Evolutionary conservation across 2,329 filamentous ascomycete species (phyloP).

Genomic region (Epichloe gansuensis): DNA sequence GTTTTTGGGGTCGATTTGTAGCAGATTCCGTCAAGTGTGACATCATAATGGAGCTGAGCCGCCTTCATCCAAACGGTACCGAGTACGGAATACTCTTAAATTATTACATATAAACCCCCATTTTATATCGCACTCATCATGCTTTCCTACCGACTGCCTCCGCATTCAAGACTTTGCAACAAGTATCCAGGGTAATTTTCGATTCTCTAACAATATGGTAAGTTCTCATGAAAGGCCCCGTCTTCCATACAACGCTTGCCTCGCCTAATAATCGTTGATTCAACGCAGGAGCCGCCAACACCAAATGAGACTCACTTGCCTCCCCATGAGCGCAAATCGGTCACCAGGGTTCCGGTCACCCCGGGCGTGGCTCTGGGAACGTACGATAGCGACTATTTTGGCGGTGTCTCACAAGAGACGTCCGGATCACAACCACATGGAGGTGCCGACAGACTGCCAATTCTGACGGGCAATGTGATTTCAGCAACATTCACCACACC

Average conservation of each 20-base stretch:
- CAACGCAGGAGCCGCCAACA: background rate
- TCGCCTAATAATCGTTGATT: background rate
- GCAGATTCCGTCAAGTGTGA: background rate
- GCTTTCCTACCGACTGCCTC: background rate
- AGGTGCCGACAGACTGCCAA: background rate
- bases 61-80: background rate
- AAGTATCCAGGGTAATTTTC: background rate
- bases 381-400: slow-evolving; percentile 5
- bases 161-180: background rate
- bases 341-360: slow-evolving; percentile 4
- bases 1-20: background rate
- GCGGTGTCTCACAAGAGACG: background rate
- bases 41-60: background rate
- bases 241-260: background rate
- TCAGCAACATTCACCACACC: slow-evolving; percentile 5
- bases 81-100: too few relatives aligned
- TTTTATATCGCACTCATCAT: background rate
- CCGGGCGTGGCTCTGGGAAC: slow-evolving; percentile 5
- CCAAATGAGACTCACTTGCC: slow-evolving; percentile 3
- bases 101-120: too few relatives aligned
- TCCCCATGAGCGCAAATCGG: slow-evolving; percentile 3
- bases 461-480: background rate
- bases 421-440: background rate
- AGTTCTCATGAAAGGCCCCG: background rate
- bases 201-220: background rate